A percentile compares a stretch with the other conserved stretches of the same genome.
These are phyloP conservation scores for Neopestalotiopsis sp. DNA, from an alignment of 2,329 filamentous ascomycete species.

Conservation along the genomic window DNA sequence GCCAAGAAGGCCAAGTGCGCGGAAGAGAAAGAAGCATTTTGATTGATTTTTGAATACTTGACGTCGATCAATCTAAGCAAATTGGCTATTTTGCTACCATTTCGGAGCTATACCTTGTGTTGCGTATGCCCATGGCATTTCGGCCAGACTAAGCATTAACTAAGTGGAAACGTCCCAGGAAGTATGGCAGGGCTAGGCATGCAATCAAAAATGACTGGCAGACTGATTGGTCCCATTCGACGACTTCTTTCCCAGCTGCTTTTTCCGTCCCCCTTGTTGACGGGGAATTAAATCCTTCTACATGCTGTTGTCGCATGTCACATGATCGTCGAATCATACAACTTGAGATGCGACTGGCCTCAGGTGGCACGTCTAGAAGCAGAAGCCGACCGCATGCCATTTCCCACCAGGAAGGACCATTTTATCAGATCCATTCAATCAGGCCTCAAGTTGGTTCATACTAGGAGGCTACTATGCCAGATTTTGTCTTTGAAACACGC, in stretches of 20 bases:
- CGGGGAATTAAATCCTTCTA: background rate
- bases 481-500: background rate
- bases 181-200: background rate
- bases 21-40: background rate
- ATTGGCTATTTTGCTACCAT: background rate
- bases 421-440: background rate
- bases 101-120: constrained; percentile 1
- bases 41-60: background rate
- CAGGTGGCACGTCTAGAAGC: background rate
- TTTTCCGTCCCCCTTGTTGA: no score
- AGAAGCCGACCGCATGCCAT: background rate
- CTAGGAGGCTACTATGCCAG: background rate
- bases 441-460: background rate
- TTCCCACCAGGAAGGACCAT: background rate
- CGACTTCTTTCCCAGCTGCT: no score
- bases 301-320: background rate
- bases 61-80: background rate
- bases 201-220: background rate
- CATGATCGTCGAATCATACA: background rate
- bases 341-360: background rate
- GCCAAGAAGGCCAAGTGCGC: background rate
- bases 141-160: background rate
- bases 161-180: background rate
- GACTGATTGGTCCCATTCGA: background rate
- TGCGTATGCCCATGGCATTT: background rate